A percentile compares a stretch with the other conserved stretches of the same genome.
Evolutionary conservation across 2,329 filamentous ascomycete genomes (phyloP).

Genomic region (Dothideomycetes sp.): DNA sequence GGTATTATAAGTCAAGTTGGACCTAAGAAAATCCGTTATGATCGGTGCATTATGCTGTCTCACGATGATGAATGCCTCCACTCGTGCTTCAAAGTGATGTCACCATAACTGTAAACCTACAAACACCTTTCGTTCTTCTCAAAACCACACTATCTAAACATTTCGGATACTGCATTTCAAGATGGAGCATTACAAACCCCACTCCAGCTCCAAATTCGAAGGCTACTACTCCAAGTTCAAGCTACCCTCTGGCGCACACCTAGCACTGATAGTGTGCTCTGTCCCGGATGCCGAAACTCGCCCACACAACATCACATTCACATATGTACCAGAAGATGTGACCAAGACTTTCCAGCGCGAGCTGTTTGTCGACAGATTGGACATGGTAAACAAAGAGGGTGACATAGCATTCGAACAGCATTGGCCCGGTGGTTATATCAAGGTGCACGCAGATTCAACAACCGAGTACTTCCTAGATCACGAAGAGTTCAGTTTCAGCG

Average conservation of each 20-base stretch:
- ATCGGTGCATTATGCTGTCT: no score
- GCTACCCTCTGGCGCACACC: conserved; percentile 36
- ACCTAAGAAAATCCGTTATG: no score
- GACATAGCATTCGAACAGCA: conserved; percentile 33
- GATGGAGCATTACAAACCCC: conserved; percentile 30
- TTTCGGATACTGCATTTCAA: no score
- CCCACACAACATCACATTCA: conserved; percentile 41
- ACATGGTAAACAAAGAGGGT: conserved; percentile 23
- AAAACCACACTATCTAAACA: not conserved
- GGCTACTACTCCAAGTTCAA: conserved; percentile 44
- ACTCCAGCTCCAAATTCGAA: conserved; percentile 36
- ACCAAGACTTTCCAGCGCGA: conserved; percentile 33
- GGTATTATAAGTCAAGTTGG: no score
- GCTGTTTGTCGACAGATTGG: conserved; percentile 34
- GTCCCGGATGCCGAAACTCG: conserved; percentile 33
- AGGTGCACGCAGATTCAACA: conserved; percentile 27
- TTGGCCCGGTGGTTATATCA: conserved; percentile 32
- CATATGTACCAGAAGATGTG: conserved; percentile 35
- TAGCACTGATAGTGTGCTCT: conserved; percentile 39
- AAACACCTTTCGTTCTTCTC: not conserved
- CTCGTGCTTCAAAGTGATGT: no score
- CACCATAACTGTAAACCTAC: no score
- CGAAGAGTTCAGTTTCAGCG: conserved; percentile 32
- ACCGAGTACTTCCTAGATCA: conserved; percentile 27
- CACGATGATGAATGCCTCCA: no score